Evolutionary conservation across 768 basidiomycete genomes (phyloP).

Genomic region (Lactarius hengduanensis): DNA sequence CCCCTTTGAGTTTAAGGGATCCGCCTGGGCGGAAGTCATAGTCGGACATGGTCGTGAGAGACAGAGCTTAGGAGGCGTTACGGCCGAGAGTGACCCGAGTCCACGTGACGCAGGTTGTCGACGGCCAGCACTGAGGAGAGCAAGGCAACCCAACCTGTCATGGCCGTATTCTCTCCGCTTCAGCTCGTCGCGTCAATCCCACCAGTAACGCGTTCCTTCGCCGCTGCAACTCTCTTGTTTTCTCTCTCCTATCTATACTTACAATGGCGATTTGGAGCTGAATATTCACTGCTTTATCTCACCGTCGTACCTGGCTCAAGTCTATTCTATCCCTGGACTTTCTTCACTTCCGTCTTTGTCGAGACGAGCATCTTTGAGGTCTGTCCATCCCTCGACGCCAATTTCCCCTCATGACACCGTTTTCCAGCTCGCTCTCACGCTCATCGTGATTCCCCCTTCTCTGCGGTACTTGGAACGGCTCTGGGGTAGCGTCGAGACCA

Average conservation of each 20-base stretch:
- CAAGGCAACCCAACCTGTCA: constrained; percentile 33
- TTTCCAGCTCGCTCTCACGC: constrained; percentile 68
- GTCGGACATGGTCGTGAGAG: constrained; percentile 59
- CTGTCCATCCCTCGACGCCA: constrained; percentile 34
- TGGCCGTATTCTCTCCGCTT: constrained; percentile 77
- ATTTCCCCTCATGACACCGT: constrained; percentile 19
- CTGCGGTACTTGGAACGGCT: constrained; percentile 90
- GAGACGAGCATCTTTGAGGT: constrained; percentile 87
- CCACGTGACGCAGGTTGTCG: neutral
- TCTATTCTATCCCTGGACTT: constrained; percentile 88
- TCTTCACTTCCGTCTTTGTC: constrained; percentile 84
- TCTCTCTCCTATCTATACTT: constrained; percentile 66
- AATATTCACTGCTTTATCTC: constrained; percentile 59
- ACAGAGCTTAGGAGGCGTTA: neutral
- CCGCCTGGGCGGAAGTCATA: constrained; percentile 85
- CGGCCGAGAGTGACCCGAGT: neutral
- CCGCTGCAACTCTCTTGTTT: constrained; percentile 55
- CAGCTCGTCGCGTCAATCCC: constrained; percentile 70
- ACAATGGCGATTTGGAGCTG: constrained; percentile 47
- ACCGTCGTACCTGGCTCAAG: constrained; percentile 79
- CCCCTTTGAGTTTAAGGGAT: constrained; percentile 86
- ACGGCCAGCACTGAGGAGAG: neutral
- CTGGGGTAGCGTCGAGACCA: constrained; percentile 85
- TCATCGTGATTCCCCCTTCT: constrained; percentile 76
- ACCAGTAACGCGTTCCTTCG: constrained; percentile 73